Evolutionary conservation across 2,329 filamentous ascomycete genomes (phyloP).

Genomic region (Aureobasidium sp.): DNA sequence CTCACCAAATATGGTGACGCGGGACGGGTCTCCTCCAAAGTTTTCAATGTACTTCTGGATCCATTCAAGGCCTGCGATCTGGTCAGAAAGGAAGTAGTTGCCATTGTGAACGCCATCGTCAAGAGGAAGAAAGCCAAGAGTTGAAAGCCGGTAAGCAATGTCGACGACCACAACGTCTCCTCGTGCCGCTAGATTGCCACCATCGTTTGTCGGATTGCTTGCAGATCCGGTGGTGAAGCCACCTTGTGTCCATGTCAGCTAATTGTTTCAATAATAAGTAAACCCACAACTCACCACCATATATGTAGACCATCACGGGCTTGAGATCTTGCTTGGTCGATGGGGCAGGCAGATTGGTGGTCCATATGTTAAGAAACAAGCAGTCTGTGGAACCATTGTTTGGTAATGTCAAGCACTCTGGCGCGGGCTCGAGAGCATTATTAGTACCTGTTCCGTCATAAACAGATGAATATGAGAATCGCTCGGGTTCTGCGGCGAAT

Average conservation of each 20-base stretch:
- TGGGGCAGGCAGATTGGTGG: conserved; percentile 27
- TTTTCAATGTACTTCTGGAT: conserved; percentile 16
- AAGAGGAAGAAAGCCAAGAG: conserved; percentile 31
- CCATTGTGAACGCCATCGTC: conserved; percentile 40
- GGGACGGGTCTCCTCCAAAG: conserved; percentile 19
- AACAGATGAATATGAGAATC: conserved; percentile 20
- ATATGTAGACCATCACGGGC: conserved; percentile 37
- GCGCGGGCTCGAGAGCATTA: conserved; percentile 18
- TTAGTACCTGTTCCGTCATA: conserved; percentile 19
- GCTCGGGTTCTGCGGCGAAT: conserved; percentile 21
- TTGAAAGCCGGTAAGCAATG: conserved; percentile 37
- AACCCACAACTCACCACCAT: conserved; percentile 22
- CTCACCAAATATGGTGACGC: conserved; percentile 19
- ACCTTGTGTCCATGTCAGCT: conserved; percentile 32
- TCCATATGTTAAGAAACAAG: conserved; percentile 37
- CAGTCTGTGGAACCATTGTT: conserved; percentile 27
- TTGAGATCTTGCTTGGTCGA: conserved; percentile 29
- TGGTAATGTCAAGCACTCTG: conserved; percentile 19
- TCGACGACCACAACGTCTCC: conserved; percentile 41
- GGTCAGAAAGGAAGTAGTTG: conserved; percentile 46
- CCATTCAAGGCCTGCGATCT: conserved; percentile 41
- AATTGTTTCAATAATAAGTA: background rate
- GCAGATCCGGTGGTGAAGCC: conserved; percentile 37
- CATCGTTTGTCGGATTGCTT: conserved; percentile 41
- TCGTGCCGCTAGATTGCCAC: conserved; percentile 39